Conservation (phyloP, 2,329 filamentous ascomycete genomes). For the Drechmeria coniospora region DNA sequence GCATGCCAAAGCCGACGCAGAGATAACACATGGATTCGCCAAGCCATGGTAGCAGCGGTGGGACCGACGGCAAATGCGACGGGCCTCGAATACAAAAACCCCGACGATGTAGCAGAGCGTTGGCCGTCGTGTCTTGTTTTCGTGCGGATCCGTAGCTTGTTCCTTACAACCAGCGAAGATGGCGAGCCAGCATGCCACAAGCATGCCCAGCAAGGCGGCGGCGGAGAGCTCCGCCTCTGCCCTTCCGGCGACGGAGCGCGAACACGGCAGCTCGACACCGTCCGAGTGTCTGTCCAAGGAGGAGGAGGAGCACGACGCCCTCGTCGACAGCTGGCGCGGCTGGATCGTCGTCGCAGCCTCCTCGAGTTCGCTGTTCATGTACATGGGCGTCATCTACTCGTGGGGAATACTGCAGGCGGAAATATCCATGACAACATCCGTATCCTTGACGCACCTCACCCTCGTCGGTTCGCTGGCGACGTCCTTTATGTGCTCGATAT, state of each 20-base stretch:
- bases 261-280: neutral
- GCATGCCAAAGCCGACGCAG: no score
- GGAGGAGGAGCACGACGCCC: slow-evolving; percentile 1
- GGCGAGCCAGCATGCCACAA: no score
- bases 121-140: no score
- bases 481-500: slow-evolving; percentile 13
- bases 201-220: neutral
- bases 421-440: slow-evolving; percentile 8
- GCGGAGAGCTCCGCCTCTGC: neutral
- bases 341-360: slow-evolving; percentile 13
- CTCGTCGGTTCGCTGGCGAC: slow-evolving; percentile 14
- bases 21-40: no score
- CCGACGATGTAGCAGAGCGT: no score
- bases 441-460: slow-evolving; percentile 11
- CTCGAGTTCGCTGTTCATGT: slow-evolving; percentile 11
- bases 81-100: no score
- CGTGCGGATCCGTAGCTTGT: no score
- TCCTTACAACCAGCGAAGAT: no score
- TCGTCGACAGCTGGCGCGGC: slow-evolving; percentile 7
- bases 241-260: no score
- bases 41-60: no score
- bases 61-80: no score
- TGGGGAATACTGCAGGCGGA: slow-evolving; percentile 13
- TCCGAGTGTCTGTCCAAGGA: neutral
- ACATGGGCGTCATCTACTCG: slow-evolving; percentile 14